These are phyloP conservation scores for Marasmius oreades DNA, from an alignment of 1,284 basidiomycete genomes.

Conservation along the genomic window DNA sequence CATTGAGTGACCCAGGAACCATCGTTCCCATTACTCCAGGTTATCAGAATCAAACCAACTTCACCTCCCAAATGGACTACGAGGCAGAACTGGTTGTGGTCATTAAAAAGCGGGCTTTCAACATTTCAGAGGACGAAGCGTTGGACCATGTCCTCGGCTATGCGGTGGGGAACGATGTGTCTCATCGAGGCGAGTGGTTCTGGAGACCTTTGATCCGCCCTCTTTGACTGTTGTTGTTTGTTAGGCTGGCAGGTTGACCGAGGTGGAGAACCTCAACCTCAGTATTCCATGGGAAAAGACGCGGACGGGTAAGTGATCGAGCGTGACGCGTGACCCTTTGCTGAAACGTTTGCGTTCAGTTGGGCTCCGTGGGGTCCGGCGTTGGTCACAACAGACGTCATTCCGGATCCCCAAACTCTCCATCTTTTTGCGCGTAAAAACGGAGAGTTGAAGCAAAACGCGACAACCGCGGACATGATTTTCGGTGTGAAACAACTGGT, in stretches of 20 bases:
- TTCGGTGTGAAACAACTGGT: slow-evolving; percentile 42
- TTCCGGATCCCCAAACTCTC: slow-evolving; percentile 44
- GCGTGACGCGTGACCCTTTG: not conserved
- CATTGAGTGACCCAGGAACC: slow-evolving; percentile 34
- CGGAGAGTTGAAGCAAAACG: slow-evolving; percentile 43
- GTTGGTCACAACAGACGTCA: slow-evolving; percentile 38
- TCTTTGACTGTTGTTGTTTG: not conserved
- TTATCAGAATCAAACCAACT: slow-evolving; percentile 39
- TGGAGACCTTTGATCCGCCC: not conserved
- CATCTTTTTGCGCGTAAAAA: slow-evolving; percentile 47
- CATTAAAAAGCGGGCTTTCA: slow-evolving; percentile 39
- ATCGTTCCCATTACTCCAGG: slow-evolving; percentile 34
- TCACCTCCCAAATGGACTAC: slow-evolving; percentile 39
- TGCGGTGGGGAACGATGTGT: slow-evolving; percentile 37
- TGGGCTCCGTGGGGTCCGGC: slow-evolving; percentile 43
- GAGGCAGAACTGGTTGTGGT: slow-evolving; percentile 43
- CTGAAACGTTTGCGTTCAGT: slow-evolving; percentile 26
- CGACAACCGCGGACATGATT: slow-evolving; percentile 43
- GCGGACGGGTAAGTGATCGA: slow-evolving; percentile 10
- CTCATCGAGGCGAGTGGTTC: slow-evolving; percentile 27
- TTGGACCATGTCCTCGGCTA: slow-evolving; percentile 42
- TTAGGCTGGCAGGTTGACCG: slow-evolving; percentile 40
- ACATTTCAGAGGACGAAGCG: slow-evolving; percentile 39
- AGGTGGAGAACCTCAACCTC: slow-evolving; percentile 37
- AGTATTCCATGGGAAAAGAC: slow-evolving; percentile 41